A percentile compares a stretch with the other conserved stretches of the same genome.
Conservation (phyloP, 495 filamentous ascomycete species). For the Aeminium ludgeri region DNA sequence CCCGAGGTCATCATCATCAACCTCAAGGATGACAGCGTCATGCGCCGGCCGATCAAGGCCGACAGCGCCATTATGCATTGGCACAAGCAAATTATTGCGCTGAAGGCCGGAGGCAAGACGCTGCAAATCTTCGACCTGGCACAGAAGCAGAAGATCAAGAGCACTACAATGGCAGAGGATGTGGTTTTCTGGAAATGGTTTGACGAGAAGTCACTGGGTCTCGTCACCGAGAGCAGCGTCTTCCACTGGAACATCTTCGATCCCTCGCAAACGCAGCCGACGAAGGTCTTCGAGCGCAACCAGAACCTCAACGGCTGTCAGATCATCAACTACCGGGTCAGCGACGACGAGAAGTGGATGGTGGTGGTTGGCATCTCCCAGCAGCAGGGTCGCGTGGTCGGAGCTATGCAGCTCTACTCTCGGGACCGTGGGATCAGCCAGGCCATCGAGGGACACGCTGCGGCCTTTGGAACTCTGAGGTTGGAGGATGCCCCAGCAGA, state of each 20-base stretch:
- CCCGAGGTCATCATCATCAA: constrained; percentile 95
- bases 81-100: constrained; percentile 83
- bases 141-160: constrained; percentile 84
- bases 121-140: constrained; percentile 94
- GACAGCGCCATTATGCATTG: constrained; percentile 99
- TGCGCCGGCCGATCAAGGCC: constrained; percentile 89
- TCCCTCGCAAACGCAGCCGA: constrained; percentile 51
- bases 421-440: constrained; percentile 92
- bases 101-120: constrained; percentile 79
- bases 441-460: constrained; percentile 92
- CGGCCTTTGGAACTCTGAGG: constrained; percentile 78
- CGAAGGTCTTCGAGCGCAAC: constrained; percentile 86
- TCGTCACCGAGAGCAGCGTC: constrained; percentile 77
- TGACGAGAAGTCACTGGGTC: constrained; percentile 65
- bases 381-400: constrained; percentile 81
- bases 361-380: constrained; percentile 90
- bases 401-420: constrained; percentile 93
- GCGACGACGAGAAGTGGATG: constrained; percentile 94
- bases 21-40: constrained; percentile 90
- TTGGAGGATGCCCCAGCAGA: constrained; percentile 78
- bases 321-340: constrained; percentile 99
- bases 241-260: constrained; percentile 98
- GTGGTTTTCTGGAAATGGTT: constrained; percentile 99
- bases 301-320: constrained; percentile 78
- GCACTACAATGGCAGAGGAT: constrained; percentile 86